Evolutionary conservation across 805 yeast genomes (phyloP).

Genomic region (Pichia californica): DNA sequence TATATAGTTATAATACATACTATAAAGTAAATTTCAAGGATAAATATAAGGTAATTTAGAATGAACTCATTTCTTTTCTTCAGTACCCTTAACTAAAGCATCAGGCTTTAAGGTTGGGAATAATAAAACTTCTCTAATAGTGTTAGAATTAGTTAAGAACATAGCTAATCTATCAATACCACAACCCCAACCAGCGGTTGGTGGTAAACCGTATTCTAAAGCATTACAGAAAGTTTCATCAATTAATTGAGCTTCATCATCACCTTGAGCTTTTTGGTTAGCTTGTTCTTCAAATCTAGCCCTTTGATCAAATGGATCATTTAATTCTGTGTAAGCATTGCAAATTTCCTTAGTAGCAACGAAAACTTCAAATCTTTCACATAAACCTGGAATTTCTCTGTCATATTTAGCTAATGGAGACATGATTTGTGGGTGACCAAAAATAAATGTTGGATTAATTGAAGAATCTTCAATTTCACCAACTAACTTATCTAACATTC

Average conservation of each 20-base stretch:
- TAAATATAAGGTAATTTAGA: background rate
- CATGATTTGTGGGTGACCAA: conserved; percentile 99
- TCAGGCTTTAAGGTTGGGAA: conserved; percentile 99
- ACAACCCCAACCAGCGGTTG: conserved; percentile 99
- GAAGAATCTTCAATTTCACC: conserved; percentile 94
- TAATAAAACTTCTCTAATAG: conserved; percentile 93
- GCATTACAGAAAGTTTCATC: conserved; percentile 98
- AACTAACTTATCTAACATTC: conserved; percentile 97
- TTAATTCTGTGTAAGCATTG: conserved; percentile 97
- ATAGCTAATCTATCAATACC: conserved; percentile 97
- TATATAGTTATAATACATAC: background rate
- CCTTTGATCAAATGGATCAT: conserved; percentile 98
- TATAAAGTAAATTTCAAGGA: background rate
- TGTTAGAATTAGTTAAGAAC: conserved; percentile 95
- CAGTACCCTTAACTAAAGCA: conserved; percentile 32
- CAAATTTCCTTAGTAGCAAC: conserved; percentile 98
- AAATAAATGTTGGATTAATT: conserved; percentile 95
- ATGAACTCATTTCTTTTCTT: conserved; percentile 22
- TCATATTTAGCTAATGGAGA: conserved; percentile 97
- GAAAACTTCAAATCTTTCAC: conserved; percentile 97
- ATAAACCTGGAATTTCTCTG: conserved; percentile 85
- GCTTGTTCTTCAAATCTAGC: conserved; percentile 98
- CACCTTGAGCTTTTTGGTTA: conserved; percentile 97
- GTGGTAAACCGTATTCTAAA: conserved; percentile 96
- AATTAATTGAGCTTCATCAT: conserved; percentile 94